phyloP scores from a whole-genome alignment of 1,284 basidiomycete genomes.

The Kalmanozyma brasiliensis region DNA sequence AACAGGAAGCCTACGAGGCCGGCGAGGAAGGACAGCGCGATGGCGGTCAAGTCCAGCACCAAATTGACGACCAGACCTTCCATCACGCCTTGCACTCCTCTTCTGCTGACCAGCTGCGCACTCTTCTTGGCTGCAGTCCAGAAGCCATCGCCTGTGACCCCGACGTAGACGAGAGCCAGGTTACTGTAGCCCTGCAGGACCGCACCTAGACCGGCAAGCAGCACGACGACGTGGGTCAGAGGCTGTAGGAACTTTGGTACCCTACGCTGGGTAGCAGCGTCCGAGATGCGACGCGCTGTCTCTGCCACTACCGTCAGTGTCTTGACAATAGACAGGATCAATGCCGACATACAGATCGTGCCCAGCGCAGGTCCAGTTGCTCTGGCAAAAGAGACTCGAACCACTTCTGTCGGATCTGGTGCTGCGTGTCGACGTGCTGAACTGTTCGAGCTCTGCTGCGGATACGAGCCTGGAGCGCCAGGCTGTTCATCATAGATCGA shows the following conservation, averaged over 20 bases:
- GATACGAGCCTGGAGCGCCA: slow-evolving; percentile 34
- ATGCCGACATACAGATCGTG: slow-evolving; percentile 78
- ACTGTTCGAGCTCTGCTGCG: slow-evolving; percentile 4
- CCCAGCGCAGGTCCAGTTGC: slow-evolving; percentile 84
- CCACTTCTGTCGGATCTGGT: slow-evolving; percentile 71
- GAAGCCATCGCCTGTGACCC: slow-evolving; percentile 85
- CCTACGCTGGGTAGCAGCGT: slow-evolving; percentile 38
- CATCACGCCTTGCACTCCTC: slow-evolving; percentile 65
- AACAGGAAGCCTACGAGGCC: slow-evolving; percentile 85
- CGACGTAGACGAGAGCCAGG: slow-evolving; percentile 84
- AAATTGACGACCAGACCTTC: slow-evolving; percentile 76
- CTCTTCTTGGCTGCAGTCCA: slow-evolving; percentile 80
- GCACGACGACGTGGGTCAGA: slow-evolving; percentile 71
- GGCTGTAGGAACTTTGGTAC: slow-evolving; percentile 68
- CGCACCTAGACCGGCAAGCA: slow-evolving; percentile 74
- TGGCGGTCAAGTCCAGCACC: slow-evolving; percentile 75
- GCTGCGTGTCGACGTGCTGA: slow-evolving; percentile 20
- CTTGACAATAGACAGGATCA: slow-evolving; percentile 79
- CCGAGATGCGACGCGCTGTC: slow-evolving; percentile 64
- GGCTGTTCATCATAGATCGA: slow-evolving; percentile 43
- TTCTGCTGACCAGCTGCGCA: slow-evolving; percentile 72
- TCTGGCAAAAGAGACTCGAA: slow-evolving; percentile 81
- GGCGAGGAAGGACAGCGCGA: slow-evolving; percentile 81
- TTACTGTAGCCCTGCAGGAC: slow-evolving; percentile 71
- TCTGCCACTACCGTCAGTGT: slow-evolving; percentile 71